Base-by-base conservation (phyloP, 2,329 filamentous ascomycete genomes). In the Pestalotiopsis sp. region DNA sequence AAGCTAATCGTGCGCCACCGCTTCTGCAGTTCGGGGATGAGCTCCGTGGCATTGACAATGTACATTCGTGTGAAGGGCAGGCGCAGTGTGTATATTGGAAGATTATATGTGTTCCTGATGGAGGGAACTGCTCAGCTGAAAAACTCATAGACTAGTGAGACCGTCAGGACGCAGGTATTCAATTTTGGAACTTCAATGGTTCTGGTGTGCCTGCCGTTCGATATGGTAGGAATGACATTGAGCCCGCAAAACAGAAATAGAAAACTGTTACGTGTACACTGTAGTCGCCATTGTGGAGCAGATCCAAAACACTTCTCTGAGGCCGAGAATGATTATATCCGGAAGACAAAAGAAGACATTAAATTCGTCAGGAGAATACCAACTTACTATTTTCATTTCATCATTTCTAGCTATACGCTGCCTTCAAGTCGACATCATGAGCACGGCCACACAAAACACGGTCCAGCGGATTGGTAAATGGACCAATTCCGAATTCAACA, bases 1-100 rank as follows among this genome's bases (percentile, higher is more conserved):
- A 77, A 76, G 67, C 73, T 75, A 65, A 76, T 39, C 6, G 64
- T 67, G 7, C 73, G 73, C 73, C 72, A 77, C 65, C 75, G 73
- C 35, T 71, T 73, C 44, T 76, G 72, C 3, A 75, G 4, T 1
- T 26, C 39, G 2, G 74, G 73, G 24, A 77, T 74, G 26, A 75
- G 69, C 11, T 73, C 67, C 1, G 71, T 73, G 1, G 71, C 67
- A 57, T 75, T 75, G 63, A 76, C 70, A 4, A 76, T 60, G 65
- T 75, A 75, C 7, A 75, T 73, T 5, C 73, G 70, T 4, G 64
- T 64, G 35, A 73, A 73, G 2, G 73, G 75, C 24, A 76, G 20
- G 1, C 73, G 71, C 1, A 75, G 70, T 1, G 73, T 76, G 38
- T 76, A 76, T 13, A 76, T 74, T 20, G 75, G 73, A 0, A 75